phyloP scores from a whole-genome alignment of 2,329 filamentous ascomycete species.

The Leptographium galeiforme region DNA sequence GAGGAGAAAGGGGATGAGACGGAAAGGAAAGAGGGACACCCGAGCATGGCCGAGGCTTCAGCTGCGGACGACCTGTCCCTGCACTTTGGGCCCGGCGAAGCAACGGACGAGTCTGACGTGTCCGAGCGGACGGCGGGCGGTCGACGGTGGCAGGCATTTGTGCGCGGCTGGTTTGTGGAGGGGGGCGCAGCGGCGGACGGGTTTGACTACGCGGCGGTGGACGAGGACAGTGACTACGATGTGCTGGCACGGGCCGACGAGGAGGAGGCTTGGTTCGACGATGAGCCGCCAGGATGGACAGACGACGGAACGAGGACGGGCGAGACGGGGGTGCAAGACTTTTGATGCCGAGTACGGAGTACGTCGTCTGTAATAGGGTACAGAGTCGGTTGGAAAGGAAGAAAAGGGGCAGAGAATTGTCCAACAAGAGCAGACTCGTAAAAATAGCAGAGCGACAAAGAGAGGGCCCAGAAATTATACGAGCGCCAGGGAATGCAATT shows the following conservation, averaged over 20 bases:
- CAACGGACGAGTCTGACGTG: no score
- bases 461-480: neutral
- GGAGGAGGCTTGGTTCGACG: conserved; percentile 69
- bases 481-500: neutral
- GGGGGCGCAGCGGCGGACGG: conserved; percentile 54
- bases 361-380: neutral
- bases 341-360: conserved; percentile 25
- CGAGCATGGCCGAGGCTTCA: no score
- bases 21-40: neutral
- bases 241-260: conserved; percentile 43
- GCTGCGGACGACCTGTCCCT: neutral
- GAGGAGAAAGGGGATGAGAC: neutral
- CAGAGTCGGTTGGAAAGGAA: neutral
- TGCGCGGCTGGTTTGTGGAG: conserved; percentile 60
- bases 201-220: conserved; percentile 62
- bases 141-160: conserved; percentile 56
- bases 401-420: neutral
- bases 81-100: conserved; percentile 14
- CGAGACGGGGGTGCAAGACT: conserved; percentile 62
- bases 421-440: neutral
- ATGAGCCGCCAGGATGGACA: conserved; percentile 59
- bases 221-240: conserved; percentile 60
- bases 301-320: conserved; percentile 24
- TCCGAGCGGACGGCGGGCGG: conserved; percentile 47
- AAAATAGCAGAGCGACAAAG: neutral